phyloP scores from a whole-genome alignment of 2,329 filamentous ascomycete genomes.

The Ophiostoma pallidulum region DNA sequence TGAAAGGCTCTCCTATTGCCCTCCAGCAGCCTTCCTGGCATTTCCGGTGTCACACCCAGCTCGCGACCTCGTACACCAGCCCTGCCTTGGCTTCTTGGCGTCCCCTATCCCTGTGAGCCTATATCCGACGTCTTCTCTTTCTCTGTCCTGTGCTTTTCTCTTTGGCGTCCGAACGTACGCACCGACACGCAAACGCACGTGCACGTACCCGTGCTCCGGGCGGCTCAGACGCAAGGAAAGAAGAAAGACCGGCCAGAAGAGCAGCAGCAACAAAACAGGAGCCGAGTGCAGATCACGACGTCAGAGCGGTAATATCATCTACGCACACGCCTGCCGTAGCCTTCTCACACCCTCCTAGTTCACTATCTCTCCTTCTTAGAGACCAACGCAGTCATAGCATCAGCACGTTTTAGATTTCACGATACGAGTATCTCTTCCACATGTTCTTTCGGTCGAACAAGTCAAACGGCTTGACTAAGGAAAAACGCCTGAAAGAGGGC shows the following conservation, averaged over 20 bases:
- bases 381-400: no score
- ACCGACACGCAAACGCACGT: conserved; percentile 4
- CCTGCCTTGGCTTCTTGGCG: no score
- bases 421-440: conserved; percentile 21
- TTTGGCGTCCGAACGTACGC: not conserved
- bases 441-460: conserved; percentile 39
- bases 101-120: no score
- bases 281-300: no score
- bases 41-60: no score
- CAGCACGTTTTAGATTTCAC: not conserved
- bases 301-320: no score
- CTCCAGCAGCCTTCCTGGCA: no score
- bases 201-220: conserved; percentile 5
- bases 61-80: no score
- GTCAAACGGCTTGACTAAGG: conserved; percentile 28
- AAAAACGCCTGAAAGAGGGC: conserved; percentile 28
- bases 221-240: not conserved
- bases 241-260: conserved; percentile 1
- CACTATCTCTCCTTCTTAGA: not conserved
- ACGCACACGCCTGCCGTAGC: no score
- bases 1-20: no score
- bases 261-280: not conserved
- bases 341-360: not conserved
- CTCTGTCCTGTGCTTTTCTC: not conserved
- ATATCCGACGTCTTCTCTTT: not conserved